Evolutionary conservation across 1,284 basidiomycete genomes (phyloP).

Genomic region (Ustilago crameri): DNA sequence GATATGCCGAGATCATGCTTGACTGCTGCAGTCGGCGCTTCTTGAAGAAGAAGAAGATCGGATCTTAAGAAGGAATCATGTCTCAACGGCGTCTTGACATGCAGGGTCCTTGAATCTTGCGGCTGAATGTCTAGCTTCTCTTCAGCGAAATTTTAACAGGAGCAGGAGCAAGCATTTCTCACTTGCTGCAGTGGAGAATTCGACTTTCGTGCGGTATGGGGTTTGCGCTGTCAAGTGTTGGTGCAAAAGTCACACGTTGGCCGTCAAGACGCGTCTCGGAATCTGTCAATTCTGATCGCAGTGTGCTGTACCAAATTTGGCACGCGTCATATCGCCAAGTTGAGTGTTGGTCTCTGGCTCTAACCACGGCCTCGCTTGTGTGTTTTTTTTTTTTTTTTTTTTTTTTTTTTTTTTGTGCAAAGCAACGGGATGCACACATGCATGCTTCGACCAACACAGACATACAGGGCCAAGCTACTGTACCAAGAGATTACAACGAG

Average conservation of each 20-base stretch:
- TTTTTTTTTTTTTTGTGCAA: too few relatives aligned
- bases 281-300: too few relatives aligned
- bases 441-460: too few relatives aligned
- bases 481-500: too few relatives aligned
- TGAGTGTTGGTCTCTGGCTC: conserved; percentile 22
- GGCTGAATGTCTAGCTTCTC: too few relatives aligned
- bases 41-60: background rate
- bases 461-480: too few relatives aligned
- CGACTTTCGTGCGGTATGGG: too few relatives aligned
- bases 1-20: background rate
- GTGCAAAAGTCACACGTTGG: background rate
- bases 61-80: background rate
- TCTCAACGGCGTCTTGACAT: conserved; percentile 12
- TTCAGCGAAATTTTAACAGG: conserved; percentile 1
- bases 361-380: background rate
- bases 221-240: background rate
- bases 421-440: too few relatives aligned
- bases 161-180: too few relatives aligned
- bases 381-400: background rate
- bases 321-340: background rate
- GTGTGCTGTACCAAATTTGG: conserved; percentile 1
- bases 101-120: conserved; percentile 18
- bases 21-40: background rate
- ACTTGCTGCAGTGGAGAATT: too few relatives aligned
- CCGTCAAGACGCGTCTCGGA: conserved; percentile 5